Evolutionary conservation across 2,329 filamentous ascomycete species (phyloP).

Genomic region (Parastagonospora nodorum): DNA sequence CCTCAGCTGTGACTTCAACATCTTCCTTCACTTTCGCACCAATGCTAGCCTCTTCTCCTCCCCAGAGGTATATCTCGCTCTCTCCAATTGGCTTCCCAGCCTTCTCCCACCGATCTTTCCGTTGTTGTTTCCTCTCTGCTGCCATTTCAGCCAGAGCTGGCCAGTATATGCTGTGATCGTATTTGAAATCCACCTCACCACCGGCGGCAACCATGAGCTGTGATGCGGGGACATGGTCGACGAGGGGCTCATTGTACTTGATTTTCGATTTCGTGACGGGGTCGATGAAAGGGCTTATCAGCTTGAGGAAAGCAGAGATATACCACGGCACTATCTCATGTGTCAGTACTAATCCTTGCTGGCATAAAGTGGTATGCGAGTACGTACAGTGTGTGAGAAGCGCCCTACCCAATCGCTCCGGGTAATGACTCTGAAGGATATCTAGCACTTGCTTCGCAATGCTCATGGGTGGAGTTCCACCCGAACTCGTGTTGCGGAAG

Average conservation of each 20-base stretch:
- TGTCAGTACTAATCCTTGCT: slow-evolving; percentile 5
- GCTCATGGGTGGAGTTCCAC: slow-evolving; percentile 75
- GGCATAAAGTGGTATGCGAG: not conserved
- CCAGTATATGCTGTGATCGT: slow-evolving; percentile 90
- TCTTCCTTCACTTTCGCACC: slow-evolving; percentile 3
- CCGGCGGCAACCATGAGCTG: slow-evolving; percentile 82
- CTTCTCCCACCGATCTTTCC: slow-evolving; percentile 73
- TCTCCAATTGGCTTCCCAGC: slow-evolving; percentile 84
- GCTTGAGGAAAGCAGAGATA: slow-evolving; percentile 91
- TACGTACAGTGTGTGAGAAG: slow-evolving; percentile 83
- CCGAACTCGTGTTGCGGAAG: slow-evolving; percentile 79
- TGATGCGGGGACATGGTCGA: slow-evolving; percentile 75
- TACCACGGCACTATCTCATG: slow-evolving; percentile 77
- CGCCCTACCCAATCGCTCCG: slow-evolving; percentile 85
- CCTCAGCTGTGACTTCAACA: not conserved
- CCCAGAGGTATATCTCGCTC: slow-evolving; percentile 83
- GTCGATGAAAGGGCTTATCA: slow-evolving; percentile 96
- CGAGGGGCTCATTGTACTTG: slow-evolving; percentile 95
- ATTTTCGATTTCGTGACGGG: slow-evolving; percentile 92
- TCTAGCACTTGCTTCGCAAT: slow-evolving; percentile 83
- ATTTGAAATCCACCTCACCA: slow-evolving; percentile 85
- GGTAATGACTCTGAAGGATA: slow-evolving; percentile 95
- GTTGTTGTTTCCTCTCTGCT: slow-evolving; percentile 66
- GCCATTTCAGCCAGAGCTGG: slow-evolving; percentile 77
- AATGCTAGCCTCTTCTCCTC: slow-evolving; percentile 55